A percentile compares a stretch with the other conserved stretches of the same genome.
Conservation (phyloP, 495 filamentous ascomycete genomes). For the Astrocystis sublimbata region DNA sequence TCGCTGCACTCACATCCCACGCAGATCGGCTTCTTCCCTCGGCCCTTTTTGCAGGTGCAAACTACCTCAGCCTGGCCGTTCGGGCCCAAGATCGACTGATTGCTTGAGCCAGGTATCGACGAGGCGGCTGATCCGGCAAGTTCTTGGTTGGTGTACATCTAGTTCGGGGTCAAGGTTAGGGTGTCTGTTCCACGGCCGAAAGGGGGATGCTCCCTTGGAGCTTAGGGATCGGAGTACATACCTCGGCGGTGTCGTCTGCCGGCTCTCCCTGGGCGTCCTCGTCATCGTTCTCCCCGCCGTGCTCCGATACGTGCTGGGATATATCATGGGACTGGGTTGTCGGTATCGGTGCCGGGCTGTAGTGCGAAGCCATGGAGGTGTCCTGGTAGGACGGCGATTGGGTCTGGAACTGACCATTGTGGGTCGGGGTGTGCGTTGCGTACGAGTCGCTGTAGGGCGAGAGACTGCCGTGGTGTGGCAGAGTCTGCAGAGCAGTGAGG, state of each 20-base stretch:
- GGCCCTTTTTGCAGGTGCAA: slow-evolving; percentile 32
- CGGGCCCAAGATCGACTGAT: too few species aligned
- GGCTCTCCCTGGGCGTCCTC: slow-evolving; percentile 34
- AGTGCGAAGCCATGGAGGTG: slow-evolving; percentile 26
- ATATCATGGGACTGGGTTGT: slow-evolving; percentile 27
- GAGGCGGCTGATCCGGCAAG: slow-evolving; percentile 21
- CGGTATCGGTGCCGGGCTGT: slow-evolving; percentile 30
- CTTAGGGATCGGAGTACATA: slow-evolving; percentile 16
- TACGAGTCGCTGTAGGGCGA: slow-evolving; percentile 32
- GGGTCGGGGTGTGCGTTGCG: slow-evolving; percentile 26
- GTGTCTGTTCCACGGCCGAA: background rate
- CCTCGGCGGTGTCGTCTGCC: slow-evolving; percentile 35
- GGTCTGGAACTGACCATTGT: slow-evolving; percentile 26
- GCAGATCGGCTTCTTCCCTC: slow-evolving; percentile 34
- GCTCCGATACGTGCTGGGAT: slow-evolving; percentile 25
- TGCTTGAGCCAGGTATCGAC: slow-evolving; percentile 33
- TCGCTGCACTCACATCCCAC: slow-evolving; percentile 33
- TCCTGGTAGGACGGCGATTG: slow-evolving; percentile 30
- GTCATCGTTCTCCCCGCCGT: slow-evolving; percentile 25
- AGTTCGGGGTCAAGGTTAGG: background rate
- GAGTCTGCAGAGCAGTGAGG: slow-evolving; percentile 37
- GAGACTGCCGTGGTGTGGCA: slow-evolving; percentile 28
- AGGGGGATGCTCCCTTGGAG: background rate
- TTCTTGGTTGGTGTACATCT: slow-evolving; percentile 32
- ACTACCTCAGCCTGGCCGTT: slow-evolving; percentile 28